Evolutionary conservation across 1,284 basidiomycete species (phyloP).

Genomic region (Ustilago tritici): DNA sequence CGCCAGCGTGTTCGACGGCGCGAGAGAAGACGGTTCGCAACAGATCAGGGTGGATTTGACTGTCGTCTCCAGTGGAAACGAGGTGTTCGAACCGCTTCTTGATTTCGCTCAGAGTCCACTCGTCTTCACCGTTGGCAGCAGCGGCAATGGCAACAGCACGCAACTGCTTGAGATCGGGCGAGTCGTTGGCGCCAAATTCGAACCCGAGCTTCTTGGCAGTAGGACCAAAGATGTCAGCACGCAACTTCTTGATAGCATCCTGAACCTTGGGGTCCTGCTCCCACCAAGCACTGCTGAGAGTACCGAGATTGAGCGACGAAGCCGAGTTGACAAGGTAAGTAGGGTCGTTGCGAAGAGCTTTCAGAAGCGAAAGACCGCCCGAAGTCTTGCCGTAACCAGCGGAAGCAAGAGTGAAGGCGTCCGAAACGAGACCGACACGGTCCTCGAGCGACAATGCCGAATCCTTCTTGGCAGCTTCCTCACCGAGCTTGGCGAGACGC

Average conservation of each 20-base stretch:
- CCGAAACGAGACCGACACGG: conserved; percentile 85
- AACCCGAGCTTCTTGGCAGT: conserved; percentile 84
- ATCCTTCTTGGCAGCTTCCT: conserved; percentile 78
- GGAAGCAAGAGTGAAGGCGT: conserved; percentile 82
- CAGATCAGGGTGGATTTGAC: conserved; percentile 76
- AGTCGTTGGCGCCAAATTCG: conserved; percentile 79
- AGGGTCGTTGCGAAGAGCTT: conserved; percentile 74
- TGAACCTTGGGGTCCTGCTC: conserved; percentile 78
- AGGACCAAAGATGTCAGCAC: conserved; percentile 79
- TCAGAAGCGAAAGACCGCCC: conserved; percentile 79
- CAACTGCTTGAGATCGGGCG: conserved; percentile 79
- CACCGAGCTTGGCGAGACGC: conserved; percentile 81
- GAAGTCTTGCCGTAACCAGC: conserved; percentile 83
- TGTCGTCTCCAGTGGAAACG: conserved; percentile 80
- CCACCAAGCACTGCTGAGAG: conserved; percentile 79
- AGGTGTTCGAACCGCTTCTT: conserved; percentile 80
- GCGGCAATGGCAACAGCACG: conserved; percentile 80
- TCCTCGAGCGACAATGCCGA: conserved; percentile 84
- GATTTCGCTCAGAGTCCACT: conserved; percentile 74
- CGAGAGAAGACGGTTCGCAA: conserved; percentile 54
- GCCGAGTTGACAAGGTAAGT: conserved; percentile 64
- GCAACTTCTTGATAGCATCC: conserved; percentile 55
- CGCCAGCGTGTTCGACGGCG: conserved; percentile 80
- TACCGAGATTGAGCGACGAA: conserved; percentile 45
- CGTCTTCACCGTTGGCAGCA: conserved; percentile 74